Percentiles rank a stretch among this genome's conserved stretches.
phyloP scores from a whole-genome alignment of 257 asterid genomes.

The Forsythia suspensa region DNA sequence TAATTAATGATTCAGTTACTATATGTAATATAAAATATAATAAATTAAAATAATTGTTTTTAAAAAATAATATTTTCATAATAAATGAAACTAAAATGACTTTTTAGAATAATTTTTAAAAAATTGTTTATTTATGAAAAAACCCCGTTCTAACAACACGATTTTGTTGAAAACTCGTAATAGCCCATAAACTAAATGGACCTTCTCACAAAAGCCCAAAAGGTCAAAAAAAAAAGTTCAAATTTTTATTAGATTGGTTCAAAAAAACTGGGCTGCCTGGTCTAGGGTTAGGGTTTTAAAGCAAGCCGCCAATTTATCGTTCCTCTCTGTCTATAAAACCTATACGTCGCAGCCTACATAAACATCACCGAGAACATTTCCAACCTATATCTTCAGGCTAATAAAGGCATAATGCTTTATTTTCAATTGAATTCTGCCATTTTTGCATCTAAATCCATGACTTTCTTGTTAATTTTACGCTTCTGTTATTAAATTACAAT shows the following conservation, averaged over 20 bases:
- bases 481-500: background rate
- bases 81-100: no score
- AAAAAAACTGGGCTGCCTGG: background rate
- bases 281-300: conserved; percentile 19
- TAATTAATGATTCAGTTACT: no score
- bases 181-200: no score
- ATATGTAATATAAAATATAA: no score
- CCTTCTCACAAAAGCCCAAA: background rate
- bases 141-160: no score
- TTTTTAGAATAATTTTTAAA: no score
- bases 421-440: background rate
- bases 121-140: no score
- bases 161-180: no score
- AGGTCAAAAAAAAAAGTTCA: background rate
- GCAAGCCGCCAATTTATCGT: background rate
- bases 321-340: background rate
- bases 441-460: background rate
- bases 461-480: background rate
- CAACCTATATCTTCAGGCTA: background rate
- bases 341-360: background rate
- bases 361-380: no score
- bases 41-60: no score
- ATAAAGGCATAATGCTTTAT: background rate
- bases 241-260: background rate
- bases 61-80: no score